Conservation (phyloP, 495 filamentous ascomycete genomes). For the Copromyces sp. region DNA sequence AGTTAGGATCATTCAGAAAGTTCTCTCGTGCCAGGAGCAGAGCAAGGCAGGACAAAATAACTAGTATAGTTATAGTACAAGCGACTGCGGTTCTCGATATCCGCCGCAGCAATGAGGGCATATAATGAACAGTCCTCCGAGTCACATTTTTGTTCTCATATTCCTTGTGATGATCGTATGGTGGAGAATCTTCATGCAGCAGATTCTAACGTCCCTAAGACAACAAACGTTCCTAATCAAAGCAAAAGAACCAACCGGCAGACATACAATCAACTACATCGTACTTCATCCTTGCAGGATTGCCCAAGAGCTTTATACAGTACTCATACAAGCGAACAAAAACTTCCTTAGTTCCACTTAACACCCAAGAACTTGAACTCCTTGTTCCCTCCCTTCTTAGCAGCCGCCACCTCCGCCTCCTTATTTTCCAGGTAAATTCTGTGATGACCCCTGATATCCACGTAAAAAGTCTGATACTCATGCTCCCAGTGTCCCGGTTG, state of each 20-base stretch:
- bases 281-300: background rate
- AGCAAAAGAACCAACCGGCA: background rate
- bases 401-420: slow-evolving; percentile 21
- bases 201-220: too few relatives aligned
- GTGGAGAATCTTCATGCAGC: background rate
- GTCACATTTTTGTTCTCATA: background rate
- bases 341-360: slow-evolving; percentile 44
- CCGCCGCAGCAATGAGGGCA: background rate
- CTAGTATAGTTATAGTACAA: background rate
- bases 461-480: slow-evolving; percentile 67
- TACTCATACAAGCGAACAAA: background rate
- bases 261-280: background rate
- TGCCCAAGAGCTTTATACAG: background rate
- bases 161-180: background rate
- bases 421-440: slow-evolving; percentile 54
- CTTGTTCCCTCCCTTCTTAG: slow-evolving; percentile 30
- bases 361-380: slow-evolving; percentile 51
- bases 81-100: background rate
- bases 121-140: background rate
- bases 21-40: background rate
- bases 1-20: background rate
- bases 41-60: background rate
- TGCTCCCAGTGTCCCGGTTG: slow-evolving; percentile 48
- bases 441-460: slow-evolving; percentile 60
- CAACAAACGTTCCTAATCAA: background rate